Conservation (phyloP, 2,329 filamentous ascomycete genomes). For the Fusarium newnesense region DNA sequence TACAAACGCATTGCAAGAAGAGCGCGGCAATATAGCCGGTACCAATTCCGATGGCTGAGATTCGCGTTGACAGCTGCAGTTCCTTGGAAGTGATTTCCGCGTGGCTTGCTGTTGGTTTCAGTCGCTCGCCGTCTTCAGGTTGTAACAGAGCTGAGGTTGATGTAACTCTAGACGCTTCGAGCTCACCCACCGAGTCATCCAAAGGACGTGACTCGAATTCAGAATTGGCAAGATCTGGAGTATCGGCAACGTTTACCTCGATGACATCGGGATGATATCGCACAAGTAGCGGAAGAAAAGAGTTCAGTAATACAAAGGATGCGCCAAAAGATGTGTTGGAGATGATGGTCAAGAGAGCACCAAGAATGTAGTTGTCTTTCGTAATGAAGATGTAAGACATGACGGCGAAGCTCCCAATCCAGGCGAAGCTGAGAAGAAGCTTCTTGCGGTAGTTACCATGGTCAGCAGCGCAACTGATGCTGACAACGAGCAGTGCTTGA, state of each 20-base stretch:
- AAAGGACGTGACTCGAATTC: conserved; percentile 50
- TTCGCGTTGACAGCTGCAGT: conserved; percentile 85
- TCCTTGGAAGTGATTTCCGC: conserved; percentile 70
- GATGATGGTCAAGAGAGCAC: conserved; percentile 84
- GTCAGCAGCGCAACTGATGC: conserved; percentile 95
- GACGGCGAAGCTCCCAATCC: conserved; percentile 81
- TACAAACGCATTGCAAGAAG: conserved; percentile 83
- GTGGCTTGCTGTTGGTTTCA: conserved; percentile 55
- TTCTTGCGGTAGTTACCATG: conserved; percentile 93
- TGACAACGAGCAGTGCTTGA: conserved; percentile 91
- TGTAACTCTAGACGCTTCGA: conserved; percentile 48
- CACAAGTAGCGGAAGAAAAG: conserved; percentile 90
- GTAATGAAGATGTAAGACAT: conserved; percentile 89
- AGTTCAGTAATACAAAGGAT: conserved; percentile 95
- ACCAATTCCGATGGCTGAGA: conserved; percentile 91
- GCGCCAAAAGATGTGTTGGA: conserved; percentile 95
- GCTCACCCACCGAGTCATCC: conserved; percentile 48
- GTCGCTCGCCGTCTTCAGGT: conserved; percentile 46
- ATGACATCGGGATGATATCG: conserved; percentile 76
- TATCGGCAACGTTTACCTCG: conserved; percentile 41
- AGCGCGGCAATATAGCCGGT: conserved; percentile 92
- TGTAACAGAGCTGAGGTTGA: conserved; percentile 63
- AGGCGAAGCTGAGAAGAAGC: conserved; percentile 85
- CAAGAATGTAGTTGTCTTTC: conserved; percentile 81
- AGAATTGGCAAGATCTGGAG: conserved; percentile 47